Percentiles rank a stretch among this genome's conserved stretches.
phyloP scores from a whole-genome alignment of 495 filamentous ascomycete genomes.

The Xylaria flabelliformis region DNA sequence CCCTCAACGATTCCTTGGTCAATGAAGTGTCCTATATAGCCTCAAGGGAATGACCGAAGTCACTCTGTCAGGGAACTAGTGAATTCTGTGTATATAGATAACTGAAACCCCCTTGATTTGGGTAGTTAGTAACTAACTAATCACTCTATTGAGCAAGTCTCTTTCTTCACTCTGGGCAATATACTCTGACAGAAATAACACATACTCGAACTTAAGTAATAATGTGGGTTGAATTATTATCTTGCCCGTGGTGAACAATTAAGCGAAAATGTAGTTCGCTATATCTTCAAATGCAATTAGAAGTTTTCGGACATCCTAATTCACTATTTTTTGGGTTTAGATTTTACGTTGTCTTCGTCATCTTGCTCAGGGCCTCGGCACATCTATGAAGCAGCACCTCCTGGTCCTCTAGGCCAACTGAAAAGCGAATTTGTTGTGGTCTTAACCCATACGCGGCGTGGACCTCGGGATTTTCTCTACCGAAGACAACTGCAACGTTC shows the following conservation, averaged over 20 bases:
- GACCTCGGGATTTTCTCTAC: slow-evolving; percentile 31
- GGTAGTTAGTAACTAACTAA: too few relatives aligned
- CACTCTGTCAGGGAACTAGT: too few relatives aligned
- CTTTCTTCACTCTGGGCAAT: too few relatives aligned
- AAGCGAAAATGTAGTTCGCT: not conserved
- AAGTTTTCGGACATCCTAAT: not conserved
- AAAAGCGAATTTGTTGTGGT: slow-evolving; percentile 46
- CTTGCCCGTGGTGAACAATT: not conserved
- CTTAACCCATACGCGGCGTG: slow-evolving; percentile 40
- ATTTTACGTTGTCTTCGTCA: slow-evolving; percentile 11
- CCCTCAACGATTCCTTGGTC: too few relatives aligned
- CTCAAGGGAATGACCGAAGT: too few relatives aligned
- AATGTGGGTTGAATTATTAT: not conserved
- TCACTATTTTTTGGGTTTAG: not conserved
- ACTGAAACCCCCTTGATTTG: too few relatives aligned
- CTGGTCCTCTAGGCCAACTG: slow-evolving; percentile 50
- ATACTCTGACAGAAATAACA: too few relatives aligned
- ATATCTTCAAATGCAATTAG: not conserved
- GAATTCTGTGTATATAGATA: too few relatives aligned
- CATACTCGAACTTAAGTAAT: not conserved
- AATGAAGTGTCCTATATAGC: too few relatives aligned
- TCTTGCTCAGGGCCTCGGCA: slow-evolving; percentile 37
- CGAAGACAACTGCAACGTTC: slow-evolving; percentile 32
- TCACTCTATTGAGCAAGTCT: too few relatives aligned
- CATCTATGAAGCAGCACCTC: slow-evolving; percentile 45